Evolutionary conservation across 2,329 filamentous ascomycete species (phyloP).

Genomic region (Calonectria honghensis): DNA sequence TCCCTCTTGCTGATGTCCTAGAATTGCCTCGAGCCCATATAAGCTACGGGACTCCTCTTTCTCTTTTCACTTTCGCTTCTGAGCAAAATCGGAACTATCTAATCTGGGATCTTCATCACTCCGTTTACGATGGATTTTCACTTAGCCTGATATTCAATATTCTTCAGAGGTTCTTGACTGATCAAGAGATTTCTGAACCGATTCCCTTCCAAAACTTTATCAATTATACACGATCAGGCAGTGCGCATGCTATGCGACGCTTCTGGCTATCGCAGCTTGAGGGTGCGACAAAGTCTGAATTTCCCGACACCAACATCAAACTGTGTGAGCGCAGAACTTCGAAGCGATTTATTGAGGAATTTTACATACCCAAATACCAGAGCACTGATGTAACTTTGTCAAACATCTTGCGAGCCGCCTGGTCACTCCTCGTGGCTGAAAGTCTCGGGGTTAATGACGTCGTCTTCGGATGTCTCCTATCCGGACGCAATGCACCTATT

Average conservation of each 20-base stretch:
- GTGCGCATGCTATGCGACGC: constrained; percentile 2
- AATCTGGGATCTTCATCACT: constrained; percentile 25
- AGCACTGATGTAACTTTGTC: not conserved
- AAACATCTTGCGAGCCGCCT: constrained; percentile 12
- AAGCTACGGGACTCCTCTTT: constrained; percentile 19
- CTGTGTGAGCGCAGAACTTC: not conserved
- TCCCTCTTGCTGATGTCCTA: constrained; percentile 18
- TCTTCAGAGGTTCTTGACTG: constrained; percentile 6
- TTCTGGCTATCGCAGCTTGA: constrained; percentile 26
- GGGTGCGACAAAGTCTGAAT: constrained; percentile 8
- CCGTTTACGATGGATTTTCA: constrained; percentile 15
- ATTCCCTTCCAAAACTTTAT: constrained; percentile 23
- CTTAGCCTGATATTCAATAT: not conserved
- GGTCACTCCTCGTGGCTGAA: constrained; percentile 15
- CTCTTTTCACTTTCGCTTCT: constrained; percentile 22
- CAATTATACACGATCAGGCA: constrained; percentile 3
- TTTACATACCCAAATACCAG: not conserved
- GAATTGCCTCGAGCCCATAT: not conserved
- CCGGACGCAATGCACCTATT: constrained; percentile 24
- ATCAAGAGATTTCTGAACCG: not conserved
- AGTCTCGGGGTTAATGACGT: constrained; percentile 41
- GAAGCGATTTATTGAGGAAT: not conserved
- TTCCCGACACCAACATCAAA: not conserved
- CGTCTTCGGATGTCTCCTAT: constrained; percentile 12
- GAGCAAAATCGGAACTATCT: not conserved